A percentile compares a stretch with the other conserved stretches of the same genome.
Evolutionary conservation across 768 basidiomycete species (phyloP).

Genomic region (Pulveroboletus sp.): DNA sequence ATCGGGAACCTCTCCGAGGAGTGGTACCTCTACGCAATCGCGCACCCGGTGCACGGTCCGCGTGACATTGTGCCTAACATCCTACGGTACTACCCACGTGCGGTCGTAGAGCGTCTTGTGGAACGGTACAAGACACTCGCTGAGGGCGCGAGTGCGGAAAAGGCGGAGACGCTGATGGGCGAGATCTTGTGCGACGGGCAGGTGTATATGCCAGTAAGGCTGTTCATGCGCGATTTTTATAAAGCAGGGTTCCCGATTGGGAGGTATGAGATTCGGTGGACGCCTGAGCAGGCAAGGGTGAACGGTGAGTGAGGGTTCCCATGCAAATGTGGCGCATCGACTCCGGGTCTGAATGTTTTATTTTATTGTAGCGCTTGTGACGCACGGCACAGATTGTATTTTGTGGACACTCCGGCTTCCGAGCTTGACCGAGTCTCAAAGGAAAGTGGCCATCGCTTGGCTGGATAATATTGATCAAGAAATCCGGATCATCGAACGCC

Average conservation of each 20-base stretch:
- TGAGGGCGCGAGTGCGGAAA: constrained; percentile 40
- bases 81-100: constrained; percentile 55
- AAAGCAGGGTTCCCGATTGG: constrained; percentile 58
- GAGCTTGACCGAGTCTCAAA: constrained; percentile 44
- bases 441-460: constrained; percentile 53
- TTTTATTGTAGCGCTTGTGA: constrained; percentile 54
- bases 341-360: background rate
- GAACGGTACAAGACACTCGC: constrained; percentile 41
- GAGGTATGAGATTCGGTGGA: constrained; percentile 70
- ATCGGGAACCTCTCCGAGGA: constrained; percentile 73
- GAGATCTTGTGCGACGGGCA: constrained; percentile 59
- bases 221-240: constrained; percentile 60
- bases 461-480: constrained; percentile 49
- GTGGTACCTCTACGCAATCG: constrained; percentile 76
- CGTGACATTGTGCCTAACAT: constrained; percentile 57
- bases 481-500: constrained; percentile 37
- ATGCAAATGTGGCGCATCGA: background rate
- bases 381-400: constrained; percentile 63
- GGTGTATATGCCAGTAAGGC: constrained; percentile 64
- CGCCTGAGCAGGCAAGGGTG: constrained; percentile 55
- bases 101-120: constrained; percentile 46
- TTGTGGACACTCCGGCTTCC: constrained; percentile 62
- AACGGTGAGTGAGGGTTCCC: constrained; percentile 40
- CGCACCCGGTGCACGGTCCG: constrained; percentile 51
- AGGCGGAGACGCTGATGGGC: constrained; percentile 49